A percentile compares a stretch with the other conserved stretches of the same genome.
phyloP scores from a whole-genome alignment of 495 filamentous ascomycete species.

The Pyronema domesticum region DNA sequence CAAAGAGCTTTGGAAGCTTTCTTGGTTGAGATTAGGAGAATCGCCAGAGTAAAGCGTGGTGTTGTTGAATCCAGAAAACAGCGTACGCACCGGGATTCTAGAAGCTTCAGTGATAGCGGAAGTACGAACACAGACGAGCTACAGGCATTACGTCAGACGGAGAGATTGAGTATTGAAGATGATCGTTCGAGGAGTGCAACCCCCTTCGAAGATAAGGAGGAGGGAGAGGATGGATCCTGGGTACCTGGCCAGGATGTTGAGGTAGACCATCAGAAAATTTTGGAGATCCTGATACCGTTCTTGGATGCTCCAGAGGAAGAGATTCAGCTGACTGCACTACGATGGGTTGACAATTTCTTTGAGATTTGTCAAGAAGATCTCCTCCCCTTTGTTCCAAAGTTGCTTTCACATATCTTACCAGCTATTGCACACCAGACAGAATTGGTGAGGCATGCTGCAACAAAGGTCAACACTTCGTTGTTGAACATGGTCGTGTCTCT shows the following conservation, averaged over 20 bases:
- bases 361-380: conserved; percentile 96
- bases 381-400: conserved; percentile 79
- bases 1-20: conserved; percentile 85
- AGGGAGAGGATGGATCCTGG: conserved; percentile 73
- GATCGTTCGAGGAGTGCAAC: conserved; percentile 32
- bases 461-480: conserved; percentile 70
- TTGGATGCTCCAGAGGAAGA: conserved; percentile 80
- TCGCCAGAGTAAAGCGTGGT: conserved; percentile 78
- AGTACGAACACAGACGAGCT: conserved; percentile 35
- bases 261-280: conserved; percentile 76
- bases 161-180: conserved; percentile 36
- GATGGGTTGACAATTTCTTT: conserved; percentile 93
- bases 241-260: conserved; percentile 93
- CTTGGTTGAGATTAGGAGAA: conserved; percentile 81
- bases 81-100: conserved; percentile 19
- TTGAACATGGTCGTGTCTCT: conserved; percentile 83
- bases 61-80: conserved; percentile 66
- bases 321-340: conserved; percentile 70
- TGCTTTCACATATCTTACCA: conserved; percentile 80
- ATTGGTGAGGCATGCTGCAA: conserved; percentile 71
- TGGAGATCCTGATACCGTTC: conserved; percentile 82
- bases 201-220: conserved; percentile 39
- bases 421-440: conserved; percentile 86
- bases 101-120: conserved; percentile 36
- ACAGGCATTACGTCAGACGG: conserved; percentile 28